Evolutionary conservation across 768 basidiomycete species (phyloP).

Genomic region (Asterophora lycoperdoides): DNA sequence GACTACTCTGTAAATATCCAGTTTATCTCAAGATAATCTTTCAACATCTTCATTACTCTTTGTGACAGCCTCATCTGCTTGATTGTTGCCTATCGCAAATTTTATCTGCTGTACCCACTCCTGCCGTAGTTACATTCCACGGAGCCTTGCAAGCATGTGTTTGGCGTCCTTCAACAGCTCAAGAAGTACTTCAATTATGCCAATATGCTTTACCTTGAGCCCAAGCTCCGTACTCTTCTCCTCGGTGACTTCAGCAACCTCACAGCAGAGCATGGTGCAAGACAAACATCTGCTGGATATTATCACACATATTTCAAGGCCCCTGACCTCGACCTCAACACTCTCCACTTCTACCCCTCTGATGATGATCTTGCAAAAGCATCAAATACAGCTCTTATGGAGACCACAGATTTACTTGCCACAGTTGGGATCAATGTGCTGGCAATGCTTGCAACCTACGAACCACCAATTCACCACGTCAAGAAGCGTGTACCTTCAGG

Average conservation of each 20-base stretch:
- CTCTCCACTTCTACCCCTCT: neutral
- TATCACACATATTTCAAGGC: conserved; percentile 4
- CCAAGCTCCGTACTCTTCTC: neutral
- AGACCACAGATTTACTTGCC: neutral
- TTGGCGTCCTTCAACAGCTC: conserved; percentile 20
- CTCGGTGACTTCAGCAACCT: conserved; percentile 17
- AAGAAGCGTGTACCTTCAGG: too few relatives aligned
- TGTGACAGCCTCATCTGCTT: too few relatives aligned
- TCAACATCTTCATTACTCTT: too few relatives aligned
- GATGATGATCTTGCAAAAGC: neutral
- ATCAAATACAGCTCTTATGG: neutral
- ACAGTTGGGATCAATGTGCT: neutral
- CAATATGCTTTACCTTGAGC: neutral
- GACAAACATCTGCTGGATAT: neutral
- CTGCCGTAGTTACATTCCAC: conserved; percentile 31
- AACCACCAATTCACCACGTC: neutral
- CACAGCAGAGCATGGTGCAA: neutral
- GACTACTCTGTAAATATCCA: too few relatives aligned
- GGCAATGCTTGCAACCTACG: neutral
- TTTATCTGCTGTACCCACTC: conserved; percentile 10
- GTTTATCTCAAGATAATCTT: too few relatives aligned
- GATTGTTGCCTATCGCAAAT: too few relatives aligned
- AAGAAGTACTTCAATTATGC: neutral
- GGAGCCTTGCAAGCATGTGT: conserved; percentile 26
- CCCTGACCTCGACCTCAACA: neutral